Percentiles rank a stretch among this genome's conserved stretches.
phyloP scores from a whole-genome alignment of 139 green algal species.

The Gonium pectorale region DNA sequence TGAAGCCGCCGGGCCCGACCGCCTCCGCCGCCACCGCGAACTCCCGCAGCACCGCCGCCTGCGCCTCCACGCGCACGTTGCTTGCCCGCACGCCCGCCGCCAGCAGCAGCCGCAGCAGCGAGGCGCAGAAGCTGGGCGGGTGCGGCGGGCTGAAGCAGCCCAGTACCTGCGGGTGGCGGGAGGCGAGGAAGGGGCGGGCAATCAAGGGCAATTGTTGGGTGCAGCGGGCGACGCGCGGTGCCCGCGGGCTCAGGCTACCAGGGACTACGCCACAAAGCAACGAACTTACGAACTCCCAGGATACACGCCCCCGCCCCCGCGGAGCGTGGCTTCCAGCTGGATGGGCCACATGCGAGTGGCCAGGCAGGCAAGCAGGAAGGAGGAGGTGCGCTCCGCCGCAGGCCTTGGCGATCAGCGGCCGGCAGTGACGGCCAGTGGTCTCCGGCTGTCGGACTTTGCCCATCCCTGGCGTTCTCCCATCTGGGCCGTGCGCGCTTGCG shows the following conservation, averaged over 20 bases:
- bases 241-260: not conserved
- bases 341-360: no score
- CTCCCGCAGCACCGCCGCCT: conserved; percentile 39
- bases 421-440: no score
- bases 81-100: conserved; percentile 15
- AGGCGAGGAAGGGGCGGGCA: not conserved
- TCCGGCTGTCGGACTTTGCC: no score
- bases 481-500: no score
- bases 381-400: no score
- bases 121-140: not conserved
- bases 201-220: no score
- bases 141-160: conserved; percentile 9
- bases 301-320: not conserved
- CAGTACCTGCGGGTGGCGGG: conserved; percentile 4
- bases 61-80: conserved; percentile 18
- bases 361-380: no score
- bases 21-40: conserved; percentile 21
- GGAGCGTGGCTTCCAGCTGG: no score
- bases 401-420: no score
- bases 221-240: not conserved
- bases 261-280: no score
- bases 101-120: conserved; percentile 40
- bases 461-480: no score
- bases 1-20: not conserved
- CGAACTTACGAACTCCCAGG: not conserved